Percentiles rank a stretch among this genome's conserved stretches.
Conservation (phyloP, 2,329 filamentous ascomycete genomes). For the Botryotinia globosa region DNA sequence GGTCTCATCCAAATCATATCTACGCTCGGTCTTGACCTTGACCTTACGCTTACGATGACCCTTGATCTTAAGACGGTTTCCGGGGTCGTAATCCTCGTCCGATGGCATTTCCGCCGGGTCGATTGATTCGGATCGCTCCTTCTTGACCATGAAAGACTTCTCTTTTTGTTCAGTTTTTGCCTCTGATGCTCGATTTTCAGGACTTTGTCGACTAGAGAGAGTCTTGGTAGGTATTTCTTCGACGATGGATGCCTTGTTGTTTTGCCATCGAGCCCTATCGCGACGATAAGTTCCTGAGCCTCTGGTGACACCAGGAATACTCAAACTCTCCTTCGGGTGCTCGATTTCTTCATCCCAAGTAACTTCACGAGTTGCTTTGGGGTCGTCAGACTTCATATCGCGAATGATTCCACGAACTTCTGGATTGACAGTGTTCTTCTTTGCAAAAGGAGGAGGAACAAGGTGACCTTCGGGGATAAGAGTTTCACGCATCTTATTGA, state of each 20-base stretch:
- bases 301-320: slow-evolving; percentile 25
- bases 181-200: not conserved
- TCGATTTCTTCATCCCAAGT: slow-evolving; percentile 29
- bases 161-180: not conserved
- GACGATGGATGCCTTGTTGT: not conserved
- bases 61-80: slow-evolving; percentile 10
- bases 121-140: slow-evolving; percentile 1
- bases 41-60: slow-evolving; percentile 14
- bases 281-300: slow-evolving; percentile 35
- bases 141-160: not conserved
- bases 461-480: slow-evolving; percentile 35
- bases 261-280: not conserved
- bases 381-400: slow-evolving; percentile 22
- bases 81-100: slow-evolving; percentile 22
- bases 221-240: slow-evolving; percentile 7
- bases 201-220: not conserved
- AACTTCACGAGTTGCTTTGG: slow-evolving; percentile 22
- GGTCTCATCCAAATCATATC: not conserved
- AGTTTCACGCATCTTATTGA: slow-evolving; percentile 31
- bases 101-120: slow-evolving; percentile 19
- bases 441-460: slow-evolving; percentile 34
- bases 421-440: slow-evolving; percentile 19
- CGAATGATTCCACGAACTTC: slow-evolving; percentile 32
- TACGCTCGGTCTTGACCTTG: not conserved
- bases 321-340: slow-evolving; percentile 28